Conservation (phyloP, 768 basidiomycete genomes). For the Mycena indigotica region DNA sequence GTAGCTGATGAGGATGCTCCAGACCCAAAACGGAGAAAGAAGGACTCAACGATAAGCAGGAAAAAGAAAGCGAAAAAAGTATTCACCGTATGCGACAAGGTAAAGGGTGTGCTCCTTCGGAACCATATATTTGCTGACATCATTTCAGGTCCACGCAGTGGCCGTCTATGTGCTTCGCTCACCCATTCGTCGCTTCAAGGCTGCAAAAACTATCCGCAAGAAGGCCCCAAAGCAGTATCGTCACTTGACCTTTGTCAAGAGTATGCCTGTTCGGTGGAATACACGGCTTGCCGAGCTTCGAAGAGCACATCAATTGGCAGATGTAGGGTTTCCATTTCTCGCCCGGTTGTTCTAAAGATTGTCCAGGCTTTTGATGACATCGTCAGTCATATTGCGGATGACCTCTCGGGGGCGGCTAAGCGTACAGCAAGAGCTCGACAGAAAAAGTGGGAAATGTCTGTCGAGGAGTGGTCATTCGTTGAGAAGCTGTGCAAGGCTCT, state of each 20-base stretch:
- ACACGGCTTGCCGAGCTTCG: slow-evolving; percentile 11
- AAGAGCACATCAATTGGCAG: slow-evolving; percentile 5
- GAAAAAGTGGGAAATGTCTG: slow-evolving; percentile 17
- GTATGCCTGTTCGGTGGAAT: slow-evolving; percentile 21
- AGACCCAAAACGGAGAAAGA: background rate
- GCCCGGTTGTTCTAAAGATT: background rate
- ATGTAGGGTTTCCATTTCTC: background rate
- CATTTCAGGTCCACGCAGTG: background rate
- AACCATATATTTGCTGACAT: background rate
- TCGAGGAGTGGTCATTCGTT: slow-evolving; percentile 12
- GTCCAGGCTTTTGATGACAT: slow-evolving; percentile 13
- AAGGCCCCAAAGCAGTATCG: slow-evolving; percentile 1
- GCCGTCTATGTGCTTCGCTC: slow-evolving; percentile 13
- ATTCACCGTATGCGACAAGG: background rate
- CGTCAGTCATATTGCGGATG: slow-evolving; percentile 2
- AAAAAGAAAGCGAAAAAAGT: background rate
- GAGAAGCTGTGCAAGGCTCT: slow-evolving; percentile 12
- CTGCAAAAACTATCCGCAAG: slow-evolving; percentile 5
- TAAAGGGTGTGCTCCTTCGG: background rate
- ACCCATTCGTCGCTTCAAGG: slow-evolving; percentile 9
- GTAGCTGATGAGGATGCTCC: background rate
- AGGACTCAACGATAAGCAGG: background rate
- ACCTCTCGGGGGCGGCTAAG: slow-evolving; percentile 4
- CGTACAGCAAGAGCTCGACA: slow-evolving; percentile 4
- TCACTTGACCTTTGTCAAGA: slow-evolving; percentile 12